phyloP scores from a whole-genome alignment of 495 filamentous ascomycete species.

The Rusavskia elegans region DNA sequence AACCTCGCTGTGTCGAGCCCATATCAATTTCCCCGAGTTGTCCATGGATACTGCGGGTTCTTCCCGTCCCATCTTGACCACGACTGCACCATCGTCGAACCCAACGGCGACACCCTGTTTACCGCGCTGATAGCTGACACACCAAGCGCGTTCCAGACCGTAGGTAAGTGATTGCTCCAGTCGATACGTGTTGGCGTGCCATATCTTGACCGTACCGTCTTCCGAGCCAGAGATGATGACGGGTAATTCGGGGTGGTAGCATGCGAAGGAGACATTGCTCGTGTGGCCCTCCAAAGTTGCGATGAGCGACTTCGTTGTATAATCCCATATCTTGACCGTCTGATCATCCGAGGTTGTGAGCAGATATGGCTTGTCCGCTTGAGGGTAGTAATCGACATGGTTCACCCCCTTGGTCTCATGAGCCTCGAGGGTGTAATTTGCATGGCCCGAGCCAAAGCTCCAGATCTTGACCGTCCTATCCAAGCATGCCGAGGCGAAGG shows the following conservation, averaged over 20 bases:
- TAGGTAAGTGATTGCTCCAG: conserved; percentile 93
- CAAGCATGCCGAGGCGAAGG: conserved; percentile 91
- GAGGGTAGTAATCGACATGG: conserved; percentile 93
- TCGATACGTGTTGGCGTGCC: conserved; percentile 94
- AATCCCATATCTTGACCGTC: conserved; percentile 94
- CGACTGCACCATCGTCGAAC: conserved; percentile 95
- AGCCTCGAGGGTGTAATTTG: conserved; percentile 91
- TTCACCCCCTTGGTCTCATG: conserved; percentile 98
- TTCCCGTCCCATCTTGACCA: conserved; percentile 93
- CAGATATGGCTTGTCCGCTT: conserved; percentile 91
- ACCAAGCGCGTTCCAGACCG: conserved; percentile 91
- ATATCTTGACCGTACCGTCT: conserved; percentile 95
- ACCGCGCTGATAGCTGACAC: conserved; percentile 84
- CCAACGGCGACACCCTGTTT: conserved; percentile 89
- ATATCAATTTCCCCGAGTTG: conserved; percentile 83
- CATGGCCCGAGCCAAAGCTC: conserved; percentile 76
- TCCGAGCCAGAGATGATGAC: conserved; percentile 98
- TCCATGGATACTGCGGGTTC: conserved; percentile 98
- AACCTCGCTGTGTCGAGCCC: conserved; percentile 87
- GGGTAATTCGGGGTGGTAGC: conserved; percentile 92
- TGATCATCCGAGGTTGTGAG: conserved; percentile 92
- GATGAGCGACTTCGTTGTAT: conserved; percentile 93
- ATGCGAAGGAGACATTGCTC: conserved; percentile 97
- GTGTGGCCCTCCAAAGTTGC: conserved; percentile 95
- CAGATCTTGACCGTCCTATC: conserved; percentile 98